Evolutionary conservation across 768 basidiomycete species (phyloP), one percentile per base, ranked within the genome.

Genomic region (Auriscalpium vulgare): DNA sequence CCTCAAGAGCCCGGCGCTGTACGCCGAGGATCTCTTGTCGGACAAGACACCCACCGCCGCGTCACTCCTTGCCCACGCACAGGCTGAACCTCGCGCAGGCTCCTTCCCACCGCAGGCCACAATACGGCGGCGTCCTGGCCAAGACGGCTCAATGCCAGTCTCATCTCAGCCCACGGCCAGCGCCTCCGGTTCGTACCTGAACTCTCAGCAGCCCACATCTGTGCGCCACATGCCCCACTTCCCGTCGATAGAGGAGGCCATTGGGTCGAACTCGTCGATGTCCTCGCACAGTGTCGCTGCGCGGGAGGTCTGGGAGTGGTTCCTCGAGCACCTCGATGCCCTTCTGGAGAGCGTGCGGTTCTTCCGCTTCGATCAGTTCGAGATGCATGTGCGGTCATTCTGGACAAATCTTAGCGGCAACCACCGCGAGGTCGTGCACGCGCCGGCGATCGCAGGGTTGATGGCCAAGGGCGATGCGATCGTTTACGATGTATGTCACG

Each of bases 401-500:
- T 95, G 93, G 93, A 78, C 83, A 11, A 83, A 72, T 57, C 69
- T 93, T 56, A 77, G 75, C 56, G 85, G 86, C 17, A 78, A 80
- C 62, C 89, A 91, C 67, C 81, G 88, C n/a, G 88, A 92, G 66
- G 83, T 94, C 46, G 89, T 91, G 9, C 90, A 94, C 67, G 89
- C 89, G 8, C 91, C 92, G 46, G 88, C 87, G 5, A 85, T 95
- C 59, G 89, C 91, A 9, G 87, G 87, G 6, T 71, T 94, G 59
- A 91, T 97, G 86, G 85, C 88, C 16, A 87, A 87, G 65, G 93
- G 89, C 3, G 90, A 94, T 72, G 91, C 91, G 16, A 84, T 92
- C 63, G 83, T 91, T 23, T 95, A 91, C 69, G 90, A 94, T 74
- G 93, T 93, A 69, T 67, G 89, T 78, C n/a, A 29, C 29, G 1